phyloP scores from a whole-genome alignment of 352 stramenopile species.

The Peronospora farinosa region DNA sequence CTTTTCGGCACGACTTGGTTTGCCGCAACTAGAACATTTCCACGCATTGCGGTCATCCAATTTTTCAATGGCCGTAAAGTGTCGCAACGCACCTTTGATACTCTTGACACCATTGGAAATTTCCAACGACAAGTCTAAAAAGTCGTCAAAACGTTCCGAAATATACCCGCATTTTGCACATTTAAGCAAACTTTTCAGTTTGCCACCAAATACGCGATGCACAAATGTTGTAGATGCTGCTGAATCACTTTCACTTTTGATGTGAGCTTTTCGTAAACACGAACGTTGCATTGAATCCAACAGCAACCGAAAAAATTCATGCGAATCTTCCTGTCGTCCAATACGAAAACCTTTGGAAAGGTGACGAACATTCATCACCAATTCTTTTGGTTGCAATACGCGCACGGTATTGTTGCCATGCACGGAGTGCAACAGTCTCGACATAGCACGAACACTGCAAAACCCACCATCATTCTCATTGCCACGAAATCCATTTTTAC shows the following conservation, averaged over 20 bases:
- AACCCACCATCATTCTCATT: slow-evolving; percentile 36
- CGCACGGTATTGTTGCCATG: slow-evolving; percentile 36
- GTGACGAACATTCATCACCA: slow-evolving; percentile 83
- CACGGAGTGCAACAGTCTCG: slow-evolving; percentile 55
- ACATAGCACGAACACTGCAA: slow-evolving; percentile 59
- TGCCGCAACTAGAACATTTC: slow-evolving; percentile 77
- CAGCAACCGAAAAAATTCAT: slow-evolving; percentile 88
- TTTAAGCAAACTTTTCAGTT: slow-evolving; percentile 75
- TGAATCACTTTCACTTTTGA: slow-evolving; percentile 62
- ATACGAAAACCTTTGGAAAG: slow-evolving; percentile 84
- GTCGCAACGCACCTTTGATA: slow-evolving; percentile 63
- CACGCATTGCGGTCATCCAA: slow-evolving; percentile 82
- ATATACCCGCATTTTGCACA: slow-evolving; percentile 80
- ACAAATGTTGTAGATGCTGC: slow-evolving; percentile 69
- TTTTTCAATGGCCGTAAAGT: slow-evolving; percentile 79
- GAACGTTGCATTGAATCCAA: slow-evolving; percentile 83
- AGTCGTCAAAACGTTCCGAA: slow-evolving; percentile 79
- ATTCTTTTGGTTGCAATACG: slow-evolving; percentile 68
- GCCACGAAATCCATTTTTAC: slow-evolving; percentile 14
- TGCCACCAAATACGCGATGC: slow-evolving; percentile 81
- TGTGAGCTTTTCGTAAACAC: slow-evolving; percentile 57
- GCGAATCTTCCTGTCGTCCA: slow-evolving; percentile 86
- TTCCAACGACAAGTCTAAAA: slow-evolving; percentile 87
- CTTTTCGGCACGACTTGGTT: slow-evolving; percentile 77
- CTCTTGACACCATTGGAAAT: slow-evolving; percentile 70